These are phyloP conservation scores for Retiboletus fuscus DNA, from an alignment of 1,284 basidiomycete species.

Conservation along the genomic window DNA sequence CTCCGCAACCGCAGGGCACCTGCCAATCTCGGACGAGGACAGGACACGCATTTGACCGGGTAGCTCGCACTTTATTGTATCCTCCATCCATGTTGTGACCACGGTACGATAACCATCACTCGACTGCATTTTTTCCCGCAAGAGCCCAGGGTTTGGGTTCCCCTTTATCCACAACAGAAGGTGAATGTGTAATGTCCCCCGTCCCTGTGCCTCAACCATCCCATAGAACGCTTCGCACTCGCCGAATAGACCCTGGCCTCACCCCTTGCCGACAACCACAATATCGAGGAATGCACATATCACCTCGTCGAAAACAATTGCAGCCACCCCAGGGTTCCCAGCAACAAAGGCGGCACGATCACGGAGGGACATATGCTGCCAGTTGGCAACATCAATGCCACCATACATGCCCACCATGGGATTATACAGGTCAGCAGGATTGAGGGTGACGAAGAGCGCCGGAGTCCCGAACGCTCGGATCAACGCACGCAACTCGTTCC, in stretches of 20 bases:
- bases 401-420: neutral
- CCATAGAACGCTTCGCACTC: neutral
- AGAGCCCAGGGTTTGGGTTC: neutral
- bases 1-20: too few species aligned
- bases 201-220: neutral
- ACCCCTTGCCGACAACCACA: neutral
- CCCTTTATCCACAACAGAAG: neutral
- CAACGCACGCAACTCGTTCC: neutral
- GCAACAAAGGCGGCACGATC: neutral
- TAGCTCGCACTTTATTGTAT: neutral
- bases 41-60: too few species aligned
- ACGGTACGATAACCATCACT: fast-evolving
- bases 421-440: neutral
- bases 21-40: too few species aligned
- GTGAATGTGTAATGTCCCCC: neutral
- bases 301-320: too few species aligned
- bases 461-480: neutral
- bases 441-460: too few species aligned
- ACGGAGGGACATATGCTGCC: too few species aligned
- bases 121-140: neutral
- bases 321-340: neutral
- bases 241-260: too few species aligned
- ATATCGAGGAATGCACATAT: neutral
- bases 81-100: neutral
- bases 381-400: too few species aligned